Evolutionary conservation across 2,329 filamentous ascomycete species (phyloP).

Genomic region (Cladophialophora bantiana): DNA sequence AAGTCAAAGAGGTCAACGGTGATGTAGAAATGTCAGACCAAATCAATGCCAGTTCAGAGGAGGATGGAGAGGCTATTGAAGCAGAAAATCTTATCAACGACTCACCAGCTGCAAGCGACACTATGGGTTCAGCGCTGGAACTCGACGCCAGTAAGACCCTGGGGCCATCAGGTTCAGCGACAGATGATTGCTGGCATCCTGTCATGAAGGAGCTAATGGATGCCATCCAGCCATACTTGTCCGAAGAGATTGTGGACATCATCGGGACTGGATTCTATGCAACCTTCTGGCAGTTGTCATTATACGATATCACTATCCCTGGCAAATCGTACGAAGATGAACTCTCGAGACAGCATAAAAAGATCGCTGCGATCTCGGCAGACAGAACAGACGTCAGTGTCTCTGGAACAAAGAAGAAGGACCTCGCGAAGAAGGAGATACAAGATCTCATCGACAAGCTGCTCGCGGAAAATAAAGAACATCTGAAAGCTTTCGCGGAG

Average conservation of each 20-base stretch:
- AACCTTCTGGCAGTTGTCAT: constrained; percentile 88
- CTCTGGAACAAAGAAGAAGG: constrained; percentile 69
- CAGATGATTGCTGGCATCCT: constrained; percentile 65
- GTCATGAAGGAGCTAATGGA: constrained; percentile 77
- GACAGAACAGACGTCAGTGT: constrained; percentile 77
- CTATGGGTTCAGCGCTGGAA: constrained; percentile 27
- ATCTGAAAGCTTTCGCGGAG: constrained; percentile 70
- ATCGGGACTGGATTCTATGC: constrained; percentile 84
- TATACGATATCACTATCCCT: constrained; percentile 80
- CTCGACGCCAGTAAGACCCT: constrained; percentile 38
- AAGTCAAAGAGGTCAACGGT: constrained; percentile 40
- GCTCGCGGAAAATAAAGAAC: constrained; percentile 74
- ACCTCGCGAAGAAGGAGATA: constrained; percentile 72
- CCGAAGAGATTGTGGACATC: constrained; percentile 69
- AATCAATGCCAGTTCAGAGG: constrained; percentile 37
- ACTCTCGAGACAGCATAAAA: constrained; percentile 70
- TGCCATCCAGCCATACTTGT: constrained; percentile 67
- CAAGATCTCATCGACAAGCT: constrained; percentile 73
- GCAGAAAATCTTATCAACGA: constrained; percentile 46
- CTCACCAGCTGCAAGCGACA: constrained; percentile 25
- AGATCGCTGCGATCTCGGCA: constrained; percentile 70
- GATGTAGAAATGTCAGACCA: constrained; percentile 44
- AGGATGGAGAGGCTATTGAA: constrained; percentile 48
- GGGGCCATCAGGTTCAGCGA: constrained; percentile 46
- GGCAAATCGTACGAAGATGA: constrained; percentile 80